Evolutionary conservation across 2,329 filamentous ascomycete genomes (phyloP).

Genomic region (Arthrinium phaeospermum): DNA sequence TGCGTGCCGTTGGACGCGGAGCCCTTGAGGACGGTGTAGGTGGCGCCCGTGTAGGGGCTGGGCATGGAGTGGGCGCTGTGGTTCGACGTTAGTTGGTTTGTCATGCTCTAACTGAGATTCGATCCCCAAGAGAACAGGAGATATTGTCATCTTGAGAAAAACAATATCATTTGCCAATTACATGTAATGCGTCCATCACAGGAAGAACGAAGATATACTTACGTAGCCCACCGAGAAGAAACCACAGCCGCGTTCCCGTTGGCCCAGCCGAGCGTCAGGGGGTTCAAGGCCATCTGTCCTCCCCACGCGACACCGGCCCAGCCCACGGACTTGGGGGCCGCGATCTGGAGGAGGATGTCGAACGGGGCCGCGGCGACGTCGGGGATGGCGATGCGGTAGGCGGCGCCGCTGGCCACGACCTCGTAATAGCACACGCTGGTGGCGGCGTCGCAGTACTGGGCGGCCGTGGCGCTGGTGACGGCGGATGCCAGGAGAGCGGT

Average conservation of each 20-base stretch:
- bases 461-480: constrained; percentile 15
- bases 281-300: constrained; percentile 36
- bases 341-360: constrained; percentile 35
- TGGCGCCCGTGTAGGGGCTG: constrained; percentile 39
- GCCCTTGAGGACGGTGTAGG: constrained; percentile 41
- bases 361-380: constrained; percentile 33
- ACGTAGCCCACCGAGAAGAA: constrained; percentile 35
- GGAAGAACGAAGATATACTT: constrained; percentile 24
- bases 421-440: constrained; percentile 34
- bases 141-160: no score
- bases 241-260: constrained; percentile 29
- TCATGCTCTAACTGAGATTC: neutral
- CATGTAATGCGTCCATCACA: no score
- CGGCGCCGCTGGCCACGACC: constrained; percentile 28
- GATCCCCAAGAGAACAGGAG: no score
- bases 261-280: constrained; percentile 33
- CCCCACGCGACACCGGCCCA: constrained; percentile 37
- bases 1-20: constrained; percentile 45
- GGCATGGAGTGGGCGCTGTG: constrained; percentile 40
- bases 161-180: no score
- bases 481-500: constrained; percentile 22
- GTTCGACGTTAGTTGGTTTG: neutral
- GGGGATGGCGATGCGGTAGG: constrained; percentile 34
- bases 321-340: constrained; percentile 33
- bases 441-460: constrained; percentile 31